phyloP scores from a whole-genome alignment of 2,329 filamentous ascomycete genomes.

The Lecanicillium sp. region DNA sequence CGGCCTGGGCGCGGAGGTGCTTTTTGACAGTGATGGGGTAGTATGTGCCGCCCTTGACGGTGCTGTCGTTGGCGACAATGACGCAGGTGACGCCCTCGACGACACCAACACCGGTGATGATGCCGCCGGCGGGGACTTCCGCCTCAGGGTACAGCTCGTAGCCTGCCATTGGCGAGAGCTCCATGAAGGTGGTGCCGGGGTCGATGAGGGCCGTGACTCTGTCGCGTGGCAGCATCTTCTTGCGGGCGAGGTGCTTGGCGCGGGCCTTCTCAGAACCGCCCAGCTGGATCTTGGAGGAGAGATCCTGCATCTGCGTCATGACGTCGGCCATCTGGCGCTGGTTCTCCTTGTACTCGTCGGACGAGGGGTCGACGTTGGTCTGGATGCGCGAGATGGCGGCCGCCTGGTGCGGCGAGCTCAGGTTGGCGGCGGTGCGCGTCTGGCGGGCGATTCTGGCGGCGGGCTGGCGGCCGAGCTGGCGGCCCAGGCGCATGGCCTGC shows the following conservation, averaged over 20 bases:
- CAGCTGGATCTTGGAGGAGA: constrained; percentile 65
- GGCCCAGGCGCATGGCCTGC: constrained; percentile 37
- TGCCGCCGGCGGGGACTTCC: constrained; percentile 81
- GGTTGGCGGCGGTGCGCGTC: constrained; percentile 56
- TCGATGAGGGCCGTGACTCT: constrained; percentile 83
- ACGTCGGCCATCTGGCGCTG: constrained; percentile 68
- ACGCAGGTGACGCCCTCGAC: constrained; percentile 89
- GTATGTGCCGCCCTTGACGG: constrained; percentile 95
- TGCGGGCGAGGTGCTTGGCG: constrained; percentile 78
- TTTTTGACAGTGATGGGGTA: constrained; percentile 98
- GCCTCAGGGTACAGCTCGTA: constrained; percentile 80
- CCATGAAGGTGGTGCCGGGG: constrained; percentile 82
- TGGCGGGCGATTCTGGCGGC: constrained; percentile 22
- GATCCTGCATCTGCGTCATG: constrained; percentile 58
- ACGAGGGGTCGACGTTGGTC: constrained; percentile 68
- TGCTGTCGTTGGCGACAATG: constrained; percentile 93
- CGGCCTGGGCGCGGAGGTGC: constrained; percentile 84
- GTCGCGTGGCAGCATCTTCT: constrained; percentile 93
- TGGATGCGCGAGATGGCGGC: constrained; percentile 75
- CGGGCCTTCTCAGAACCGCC: constrained; percentile 78
- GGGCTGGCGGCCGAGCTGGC: constrained; percentile 26
- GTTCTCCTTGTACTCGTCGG: constrained; percentile 77
- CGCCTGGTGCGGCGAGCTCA: constrained; percentile 76
- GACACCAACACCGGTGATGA: constrained; percentile 86
- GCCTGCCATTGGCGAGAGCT: constrained; percentile 87